phyloP scores from a whole-genome alignment of 1,284 basidiomycete species.

The Fereydounia khargensis region DNA sequence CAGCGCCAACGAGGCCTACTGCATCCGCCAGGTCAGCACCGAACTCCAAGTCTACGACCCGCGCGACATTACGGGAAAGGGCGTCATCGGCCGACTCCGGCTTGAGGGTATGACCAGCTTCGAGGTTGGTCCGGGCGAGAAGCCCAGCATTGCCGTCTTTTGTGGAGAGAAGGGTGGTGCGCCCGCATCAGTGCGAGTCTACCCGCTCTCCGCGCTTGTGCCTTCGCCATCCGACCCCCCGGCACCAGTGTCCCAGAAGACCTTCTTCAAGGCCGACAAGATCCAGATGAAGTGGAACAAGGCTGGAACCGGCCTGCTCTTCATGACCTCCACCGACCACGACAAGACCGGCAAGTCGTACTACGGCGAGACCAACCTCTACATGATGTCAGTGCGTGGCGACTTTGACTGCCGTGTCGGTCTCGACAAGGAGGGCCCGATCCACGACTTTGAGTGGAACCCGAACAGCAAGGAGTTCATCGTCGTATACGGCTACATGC shows the following conservation, averaged over 20 bases:
- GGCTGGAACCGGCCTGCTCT: conserved; percentile 70
- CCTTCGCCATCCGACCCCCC: conserved; percentile 67
- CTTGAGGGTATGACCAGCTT: conserved; percentile 77
- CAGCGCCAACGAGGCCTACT: conserved; percentile 84
- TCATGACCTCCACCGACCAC: conserved; percentile 91
- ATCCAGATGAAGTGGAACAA: conserved; percentile 94
- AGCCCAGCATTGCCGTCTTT: conserved; percentile 83
- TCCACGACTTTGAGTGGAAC: conserved; percentile 94
- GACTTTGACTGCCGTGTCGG: conserved; percentile 89
- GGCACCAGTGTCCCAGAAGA: conserved; percentile 66
- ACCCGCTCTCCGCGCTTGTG: conserved; percentile 69
- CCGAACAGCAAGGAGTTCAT: conserved; percentile 91
- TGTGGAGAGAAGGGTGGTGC: conserved; percentile 92
- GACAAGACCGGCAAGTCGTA: conserved; percentile 97
- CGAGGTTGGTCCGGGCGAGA: conserved; percentile 75
- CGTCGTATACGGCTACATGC: conserved; percentile 96
- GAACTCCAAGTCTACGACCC: conserved; percentile 88
- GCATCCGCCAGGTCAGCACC: conserved; percentile 74
- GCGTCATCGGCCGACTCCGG: conserved; percentile 75
- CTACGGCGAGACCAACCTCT: conserved; percentile 94
- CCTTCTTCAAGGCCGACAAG: conserved; percentile 94
- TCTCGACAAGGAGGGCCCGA: conserved; percentile 94
- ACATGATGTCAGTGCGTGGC: conserved; percentile 89
- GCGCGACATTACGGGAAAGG: conserved; percentile 70
- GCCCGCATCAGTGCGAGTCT: conserved; percentile 86